Evolutionary conservation across 306 rosid species (phyloP), one percentile per base, ranked within the genome.

Genomic region (Ceratonia siliqua): DNA sequence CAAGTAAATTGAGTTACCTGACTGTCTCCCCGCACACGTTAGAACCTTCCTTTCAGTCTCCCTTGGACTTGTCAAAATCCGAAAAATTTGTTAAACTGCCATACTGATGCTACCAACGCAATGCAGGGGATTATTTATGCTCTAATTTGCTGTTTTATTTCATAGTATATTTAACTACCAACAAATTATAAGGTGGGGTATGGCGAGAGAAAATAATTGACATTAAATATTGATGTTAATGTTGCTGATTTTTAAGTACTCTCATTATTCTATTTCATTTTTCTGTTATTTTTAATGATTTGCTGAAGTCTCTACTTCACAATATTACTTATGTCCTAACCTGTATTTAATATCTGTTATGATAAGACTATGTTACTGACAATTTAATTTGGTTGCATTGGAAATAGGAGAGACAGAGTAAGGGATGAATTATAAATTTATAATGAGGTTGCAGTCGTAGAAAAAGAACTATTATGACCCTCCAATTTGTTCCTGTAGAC

Each of bases 291-390:
- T 56, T 25, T 27, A 27, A 5, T 25, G 38, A 14, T 15, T 56
- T 27, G 32, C 38, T 5, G 62, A 33, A 56, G 38, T n/a, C 62
- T 15, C 41, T 57, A 10, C 15, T 36, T 35, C 49, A 28, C 18
- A 42, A 46, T 77, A 4, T 59, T 59, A 15, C 32, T 62, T 52
- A 11, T 49, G 49, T 11, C 57, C 25, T 73, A 25, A 73, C 45
- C 36, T 55, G 69, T 59, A 64, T 45, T 79, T 6, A 14, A 33
- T 65, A 43, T 79, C 7, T 43, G 27, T 35, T 28, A 24, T 22
- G 61, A 10, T 22, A 21, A 24, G 11, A 24, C 33, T 9, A 1
- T 21, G 30, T 9, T 22, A 53, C 15, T 10, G 1, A 9, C 28
- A 53, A 8, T 22, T 46, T 54, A 9, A 33, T 22, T 3, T 24